phyloP scores from a whole-genome alignment of 83 land plant genomes.

The Picea abies region DNA sequence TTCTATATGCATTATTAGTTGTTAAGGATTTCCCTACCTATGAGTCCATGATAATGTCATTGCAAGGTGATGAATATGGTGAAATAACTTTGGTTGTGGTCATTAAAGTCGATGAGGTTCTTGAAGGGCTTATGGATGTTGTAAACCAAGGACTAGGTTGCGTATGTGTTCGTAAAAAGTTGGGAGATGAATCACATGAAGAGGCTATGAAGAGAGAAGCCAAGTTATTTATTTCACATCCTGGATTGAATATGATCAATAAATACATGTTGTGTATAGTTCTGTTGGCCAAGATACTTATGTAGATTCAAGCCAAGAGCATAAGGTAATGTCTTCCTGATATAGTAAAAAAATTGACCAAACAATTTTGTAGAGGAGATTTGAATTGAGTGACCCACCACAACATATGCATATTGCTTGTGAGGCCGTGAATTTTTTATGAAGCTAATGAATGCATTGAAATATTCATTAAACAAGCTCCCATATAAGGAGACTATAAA shows the following conservation, averaged over 20 bases:
- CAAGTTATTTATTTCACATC: constrained; percentile 38
- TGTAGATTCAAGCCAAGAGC: neutral
- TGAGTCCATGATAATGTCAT: constrained; percentile 62
- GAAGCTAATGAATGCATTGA: constrained; percentile 17
- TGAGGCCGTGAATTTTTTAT: constrained; percentile 33
- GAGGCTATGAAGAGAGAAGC: constrained; percentile 40
- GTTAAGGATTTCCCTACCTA: constrained; percentile 57
- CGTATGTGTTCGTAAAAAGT: constrained; percentile 57
- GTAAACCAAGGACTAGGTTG: constrained; percentile 65
- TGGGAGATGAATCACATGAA: constrained; percentile 38
- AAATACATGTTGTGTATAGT: constrained; percentile 48
- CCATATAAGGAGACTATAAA: constrained; percentile 34
- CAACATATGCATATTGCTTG: constrained; percentile 10
- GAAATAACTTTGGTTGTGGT: constrained; percentile 50
- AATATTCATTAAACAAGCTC: constrained; percentile 26
- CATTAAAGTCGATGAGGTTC: constrained; percentile 44
- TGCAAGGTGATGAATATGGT: constrained; percentile 37
- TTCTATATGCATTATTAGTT: constrained; percentile 39
- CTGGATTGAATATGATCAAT: constrained; percentile 34
- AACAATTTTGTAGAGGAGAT: constrained; percentile 19
- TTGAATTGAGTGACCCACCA: constrained; percentile 32
- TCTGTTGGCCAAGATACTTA: constrained; percentile 39
- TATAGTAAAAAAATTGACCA: constrained; percentile 35
- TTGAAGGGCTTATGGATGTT: constrained; percentile 57
- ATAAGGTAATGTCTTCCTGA: constrained; percentile 31